Conservation (phyloP, 2,329 filamentous ascomycete species). For the Fusarium newnesense region DNA sequence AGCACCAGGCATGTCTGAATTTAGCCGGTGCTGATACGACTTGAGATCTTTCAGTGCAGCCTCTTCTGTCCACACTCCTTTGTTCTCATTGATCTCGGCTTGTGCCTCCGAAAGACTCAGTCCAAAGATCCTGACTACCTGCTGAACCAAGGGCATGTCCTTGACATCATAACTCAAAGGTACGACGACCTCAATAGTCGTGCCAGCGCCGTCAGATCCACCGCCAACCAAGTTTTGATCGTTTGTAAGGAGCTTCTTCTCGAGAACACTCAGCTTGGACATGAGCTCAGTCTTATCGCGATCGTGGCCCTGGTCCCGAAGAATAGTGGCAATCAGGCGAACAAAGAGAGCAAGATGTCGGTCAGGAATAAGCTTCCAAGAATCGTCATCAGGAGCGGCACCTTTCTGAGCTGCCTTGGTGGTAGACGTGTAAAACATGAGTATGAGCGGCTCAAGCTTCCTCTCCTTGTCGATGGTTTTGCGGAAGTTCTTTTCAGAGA, state of each 20-base stretch:
- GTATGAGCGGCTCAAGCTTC: slow-evolving; percentile 88
- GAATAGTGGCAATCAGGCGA: slow-evolving; percentile 80
- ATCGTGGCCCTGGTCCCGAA: slow-evolving; percentile 86
- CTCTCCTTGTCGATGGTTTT: slow-evolving; percentile 95
- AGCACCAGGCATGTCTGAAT: slow-evolving; percentile 80
- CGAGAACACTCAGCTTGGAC: slow-evolving; percentile 79
- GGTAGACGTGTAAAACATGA: slow-evolving; percentile 96
- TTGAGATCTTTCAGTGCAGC: slow-evolving; percentile 92
- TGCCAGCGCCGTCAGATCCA: slow-evolving; percentile 49
- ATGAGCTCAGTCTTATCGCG: slow-evolving; percentile 87
- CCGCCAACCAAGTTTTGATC: slow-evolving; percentile 79
- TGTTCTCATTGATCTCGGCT: slow-evolving; percentile 85
- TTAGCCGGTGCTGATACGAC: slow-evolving; percentile 89
- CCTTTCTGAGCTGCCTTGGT: slow-evolving; percentile 84
- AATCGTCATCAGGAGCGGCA: slow-evolving; percentile 81
- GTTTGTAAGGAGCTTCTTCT: slow-evolving; percentile 93
- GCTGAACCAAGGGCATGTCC: slow-evolving; percentile 94
- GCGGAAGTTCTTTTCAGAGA: slow-evolving; percentile 88
- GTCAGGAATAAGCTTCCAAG: slow-evolving; percentile 92
- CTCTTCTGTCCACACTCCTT: slow-evolving; percentile 87
- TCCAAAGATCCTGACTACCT: slow-evolving; percentile 87
- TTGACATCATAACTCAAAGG: slow-evolving; percentile 92
- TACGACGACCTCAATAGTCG: slow-evolving; percentile 80
- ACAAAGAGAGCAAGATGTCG: slow-evolving; percentile 95
- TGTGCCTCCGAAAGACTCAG: slow-evolving; percentile 83